Base-by-base conservation (phyloP, 441 rosid genomes). In the California macrophylla region DNA sequence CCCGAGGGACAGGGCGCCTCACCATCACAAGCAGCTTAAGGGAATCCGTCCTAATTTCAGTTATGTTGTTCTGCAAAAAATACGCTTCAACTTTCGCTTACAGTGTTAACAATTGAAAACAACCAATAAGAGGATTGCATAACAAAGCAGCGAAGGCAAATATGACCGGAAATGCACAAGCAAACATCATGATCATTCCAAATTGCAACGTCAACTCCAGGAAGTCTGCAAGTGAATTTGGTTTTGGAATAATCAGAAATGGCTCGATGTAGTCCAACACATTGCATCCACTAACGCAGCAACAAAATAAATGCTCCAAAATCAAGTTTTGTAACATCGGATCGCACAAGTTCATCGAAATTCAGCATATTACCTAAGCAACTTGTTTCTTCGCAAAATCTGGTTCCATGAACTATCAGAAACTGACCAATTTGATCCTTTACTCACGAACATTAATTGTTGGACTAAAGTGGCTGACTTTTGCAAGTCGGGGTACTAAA, bases 171-270 rank as follows among this genome's bases (percentile, higher is more conserved):
- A 87, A 91, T 63, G 96, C 98, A 71, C 97, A 89, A 68, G 97
- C 98, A 72, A 91, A 91, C 98, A 93, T 93, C 98, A 91, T 89
- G 80, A 91, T 82, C 96, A 87, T 91, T 78, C 98, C 98, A 66
- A 93, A 91, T 73, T 93, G 97, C 81, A 93, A 83, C 15, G 92
- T 85, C 72, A 93, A 72, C 89, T 84, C 95, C 68, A 93, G 88
- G 67, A 81, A 88, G 77, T 92, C 96, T 88, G 83, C 77, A 78
- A 18, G 66, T 1, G 24, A 18, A 75, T 50, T n/a, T 50, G 23
- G 56, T 16, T 16, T 16, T 50, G 23, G 8, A 50, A 50, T 21
- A 50, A 50, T 50, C 23, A 18, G 20, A 50, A 50, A 50, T 40
- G 47, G 15, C 47, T 40, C n/a, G 13, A 40, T 12, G 9, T 10